A percentile compares a stretch with the other conserved stretches of the same genome.
Conservation (phyloP, 2,329 filamentous ascomycete genomes). For the Aspergillus candidus region DNA sequence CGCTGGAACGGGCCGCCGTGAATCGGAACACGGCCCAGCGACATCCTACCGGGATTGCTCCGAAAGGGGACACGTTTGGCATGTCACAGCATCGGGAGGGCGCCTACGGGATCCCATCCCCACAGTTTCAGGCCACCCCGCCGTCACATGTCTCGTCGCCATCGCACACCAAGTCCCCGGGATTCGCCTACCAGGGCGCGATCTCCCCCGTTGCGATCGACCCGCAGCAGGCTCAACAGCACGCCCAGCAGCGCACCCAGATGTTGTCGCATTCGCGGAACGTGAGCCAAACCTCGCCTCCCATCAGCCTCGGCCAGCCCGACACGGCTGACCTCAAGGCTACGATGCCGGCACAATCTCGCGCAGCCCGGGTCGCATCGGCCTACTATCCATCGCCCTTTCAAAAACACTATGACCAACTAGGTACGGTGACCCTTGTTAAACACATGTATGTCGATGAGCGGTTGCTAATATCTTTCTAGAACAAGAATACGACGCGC, state of each 20-base stretch:
- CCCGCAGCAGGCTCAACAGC: constrained; percentile 33
- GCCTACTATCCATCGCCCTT: constrained; percentile 79
- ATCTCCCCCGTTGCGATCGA: constrained; percentile 58
- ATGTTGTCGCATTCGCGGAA: constrained; percentile 36
- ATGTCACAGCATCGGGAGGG: constrained; percentile 46
- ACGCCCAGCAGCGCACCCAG: constrained; percentile 40
- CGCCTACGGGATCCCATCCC: constrained; percentile 48
- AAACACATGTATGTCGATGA: constrained; percentile 40
- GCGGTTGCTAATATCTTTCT: constrained; percentile 52
- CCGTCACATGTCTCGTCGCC: constrained; percentile 71
- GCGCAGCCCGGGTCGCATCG: constrained; percentile 36
- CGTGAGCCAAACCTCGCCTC: constrained; percentile 29
- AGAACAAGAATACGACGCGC: constrained; percentile 97
- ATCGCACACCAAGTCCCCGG: constrained; percentile 56
- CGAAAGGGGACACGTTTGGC: constrained; percentile 51
- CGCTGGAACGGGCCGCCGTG: constrained; percentile 73
- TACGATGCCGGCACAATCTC: constrained; percentile 23
- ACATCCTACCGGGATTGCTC: constrained; percentile 67
- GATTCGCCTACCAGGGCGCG: constrained; percentile 54
- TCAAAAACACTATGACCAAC: constrained; percentile 89
- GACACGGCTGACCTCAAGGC: constrained; percentile 32
- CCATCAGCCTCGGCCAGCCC: constrained; percentile 33
- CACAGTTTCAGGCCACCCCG: constrained; percentile 74
- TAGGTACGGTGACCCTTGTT: constrained; percentile 69
- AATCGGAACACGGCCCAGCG: constrained; percentile 69